phyloP scores from a whole-genome alignment of 441 rosid genomes.

The Isatis lusitanica region DNA sequence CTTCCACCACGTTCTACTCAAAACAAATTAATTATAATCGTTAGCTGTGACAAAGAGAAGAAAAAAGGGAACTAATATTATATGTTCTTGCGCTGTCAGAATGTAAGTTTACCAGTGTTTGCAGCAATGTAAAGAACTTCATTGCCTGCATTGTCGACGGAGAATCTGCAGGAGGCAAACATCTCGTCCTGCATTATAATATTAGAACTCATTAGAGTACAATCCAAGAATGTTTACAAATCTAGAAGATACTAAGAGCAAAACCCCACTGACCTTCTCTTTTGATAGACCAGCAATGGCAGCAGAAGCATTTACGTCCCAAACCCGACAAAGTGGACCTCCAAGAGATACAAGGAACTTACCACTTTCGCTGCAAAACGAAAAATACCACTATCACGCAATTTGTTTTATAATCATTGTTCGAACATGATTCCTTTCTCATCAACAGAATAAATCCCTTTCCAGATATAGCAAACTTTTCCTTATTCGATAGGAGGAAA shows the following conservation, averaged over 20 bases:
- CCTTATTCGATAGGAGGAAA: background rate
- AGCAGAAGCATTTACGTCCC: conserved; percentile 70
- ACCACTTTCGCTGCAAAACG: conserved; percentile 74
- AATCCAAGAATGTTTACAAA: background rate
- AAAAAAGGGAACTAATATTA: background rate
- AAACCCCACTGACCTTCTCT: conserved; percentile 49
- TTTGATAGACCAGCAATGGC: conserved; percentile 65
- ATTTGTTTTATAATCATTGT: background rate
- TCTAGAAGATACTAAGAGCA: background rate
- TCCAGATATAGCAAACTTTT: background rate
- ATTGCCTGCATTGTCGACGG: conserved; percentile 45
- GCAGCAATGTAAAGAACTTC: conserved; percentile 72
- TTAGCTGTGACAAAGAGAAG: background rate
- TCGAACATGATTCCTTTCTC: background rate
- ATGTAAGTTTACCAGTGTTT: conserved; percentile 57
- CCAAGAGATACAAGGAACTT: conserved; percentile 84
- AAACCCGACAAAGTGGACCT: conserved; percentile 76
- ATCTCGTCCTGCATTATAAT: conserved; percentile 66
- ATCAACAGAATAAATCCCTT: background rate
- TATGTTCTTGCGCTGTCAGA: background rate
- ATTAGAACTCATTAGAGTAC: conserved; percentile 28
- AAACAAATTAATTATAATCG: conserved; percentile 19
- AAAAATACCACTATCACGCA: conserved; percentile 23
- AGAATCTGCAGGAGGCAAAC: conserved; percentile 81
- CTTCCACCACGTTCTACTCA: conserved; percentile 64